Base-by-base conservation (phyloP, 1,284 basidiomycete genomes). In the Irpex lacteus region DNA sequence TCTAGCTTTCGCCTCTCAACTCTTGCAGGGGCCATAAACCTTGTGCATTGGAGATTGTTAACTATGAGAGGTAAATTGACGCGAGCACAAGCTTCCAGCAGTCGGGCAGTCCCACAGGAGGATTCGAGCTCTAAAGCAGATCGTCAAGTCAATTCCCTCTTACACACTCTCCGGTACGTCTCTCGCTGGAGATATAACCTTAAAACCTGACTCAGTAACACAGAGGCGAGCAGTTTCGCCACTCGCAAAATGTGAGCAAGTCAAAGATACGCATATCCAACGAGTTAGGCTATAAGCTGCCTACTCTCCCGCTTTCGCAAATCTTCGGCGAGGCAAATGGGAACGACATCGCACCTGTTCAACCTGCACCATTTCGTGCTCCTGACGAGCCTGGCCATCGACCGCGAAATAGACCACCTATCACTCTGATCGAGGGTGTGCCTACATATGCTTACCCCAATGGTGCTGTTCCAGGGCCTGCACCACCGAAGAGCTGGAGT, bases 201-300 rank as follows among this genome's bases (percentile, higher is more conserved):
- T 32, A 26, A 13, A 34, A 1, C 9, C 34, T 56, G 54, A 32
- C 34, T 18, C 19, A 44, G 8, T 32, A 34, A 34, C 21, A 59
- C 5, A 87, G 88, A 72, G 89, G 87, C 9, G 89, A 91, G 72
- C 86, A 90, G 54, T 90, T 85, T 65, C 80, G 88, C 59, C 89
- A 84, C 67, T 68, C 76, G 26, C 85, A 84, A 66, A 91, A 91
- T 70, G 66, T 82, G 5, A 78, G 74, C 61, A 73, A 78, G 34
- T 80, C 80, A 36, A 77, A 76, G 37, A 72, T 74, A 8, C 78
- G 80, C 63, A 71, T 75, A 19, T 69, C 73, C 1, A 64, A 71
- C 26, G 63, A 67, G 37, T 69, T 72, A 47, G 68, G 71, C 18
- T 58, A 67, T 64, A 67, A 68, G 66, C 65, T 71, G 55, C 70